Conservation (phyloP, 2,329 filamentous ascomycete species). For the Hypoxylon sp. region DNA sequence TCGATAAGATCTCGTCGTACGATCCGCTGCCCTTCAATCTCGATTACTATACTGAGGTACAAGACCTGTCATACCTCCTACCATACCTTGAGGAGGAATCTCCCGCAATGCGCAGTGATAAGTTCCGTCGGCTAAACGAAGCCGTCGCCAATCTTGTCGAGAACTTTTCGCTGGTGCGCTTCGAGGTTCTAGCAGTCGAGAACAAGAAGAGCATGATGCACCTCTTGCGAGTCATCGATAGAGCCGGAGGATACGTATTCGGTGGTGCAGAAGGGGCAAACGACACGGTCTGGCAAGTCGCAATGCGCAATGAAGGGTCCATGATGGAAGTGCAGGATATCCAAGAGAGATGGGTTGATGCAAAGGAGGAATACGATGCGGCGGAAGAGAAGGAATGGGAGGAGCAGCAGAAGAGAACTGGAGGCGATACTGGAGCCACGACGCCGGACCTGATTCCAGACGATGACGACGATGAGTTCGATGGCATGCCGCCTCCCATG, state of each 20-base stretch:
- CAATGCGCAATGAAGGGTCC: conserved; percentile 83
- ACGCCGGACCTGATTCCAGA: conserved; percentile 56
- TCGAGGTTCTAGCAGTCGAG: conserved; percentile 94
- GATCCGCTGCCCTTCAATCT: conserved; percentile 93
- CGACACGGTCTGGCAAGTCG: conserved; percentile 96
- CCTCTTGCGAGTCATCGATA: conserved; percentile 88
- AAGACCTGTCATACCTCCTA: conserved; percentile 88
- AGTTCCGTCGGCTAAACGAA: conserved; percentile 87
- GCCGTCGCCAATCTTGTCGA: conserved; percentile 90
- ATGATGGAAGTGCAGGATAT: conserved; percentile 88
- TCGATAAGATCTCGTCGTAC: conserved; percentile 91
- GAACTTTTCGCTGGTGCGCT: conserved; percentile 89
- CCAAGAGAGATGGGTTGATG: conserved; percentile 95
- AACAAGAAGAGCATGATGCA: conserved; percentile 98
- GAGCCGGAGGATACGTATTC: conserved; percentile 94
- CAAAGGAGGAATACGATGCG: conserved; percentile 88
- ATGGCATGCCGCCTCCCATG: conserved; percentile 64
- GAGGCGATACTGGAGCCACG: conserved; percentile 54
- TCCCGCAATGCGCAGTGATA: conserved; percentile 76
- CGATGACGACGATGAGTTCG: conserved; percentile 62
- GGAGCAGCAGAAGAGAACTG: conserved; percentile 74
- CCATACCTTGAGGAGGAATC: conserved; percentile 86
- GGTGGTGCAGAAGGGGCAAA: conserved; percentile 91
- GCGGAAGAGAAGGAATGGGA: conserved; percentile 82
- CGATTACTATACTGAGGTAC: conserved; percentile 97